Conservation (phyloP, 306 rosid genomes). For the Notholithocarpus densiflorus region DNA sequence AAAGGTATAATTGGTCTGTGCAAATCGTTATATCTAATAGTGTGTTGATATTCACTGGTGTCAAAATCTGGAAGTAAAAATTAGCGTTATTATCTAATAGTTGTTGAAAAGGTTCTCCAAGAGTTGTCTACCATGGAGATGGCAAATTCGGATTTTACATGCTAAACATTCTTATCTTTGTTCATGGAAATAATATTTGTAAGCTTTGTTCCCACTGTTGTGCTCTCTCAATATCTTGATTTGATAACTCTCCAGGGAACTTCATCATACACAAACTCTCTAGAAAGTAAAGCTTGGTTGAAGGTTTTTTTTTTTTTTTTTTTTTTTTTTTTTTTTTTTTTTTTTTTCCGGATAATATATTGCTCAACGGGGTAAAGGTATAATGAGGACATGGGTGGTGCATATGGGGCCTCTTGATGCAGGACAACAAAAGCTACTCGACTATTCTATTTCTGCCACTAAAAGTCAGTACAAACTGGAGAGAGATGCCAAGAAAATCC, state of each 20-base stretch:
- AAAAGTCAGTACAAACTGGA: too few species aligned
- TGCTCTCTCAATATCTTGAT: not conserved
- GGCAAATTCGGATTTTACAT: not conserved
- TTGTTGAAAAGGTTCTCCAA: not conserved
- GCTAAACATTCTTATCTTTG: not conserved
- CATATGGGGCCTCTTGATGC: too few species aligned
- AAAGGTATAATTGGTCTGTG: constrained; percentile 43
- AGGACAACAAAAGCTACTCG: too few species aligned
- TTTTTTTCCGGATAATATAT: too few species aligned
- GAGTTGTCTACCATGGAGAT: not conserved
- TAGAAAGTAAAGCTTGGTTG: not conserved
- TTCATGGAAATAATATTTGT: not conserved
- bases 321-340: too few species aligned
- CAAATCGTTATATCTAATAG: not conserved
- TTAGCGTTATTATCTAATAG: not conserved
- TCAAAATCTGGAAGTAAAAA: not conserved
- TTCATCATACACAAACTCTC: not conserved
- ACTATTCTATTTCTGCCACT: too few species aligned
- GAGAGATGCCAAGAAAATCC: too few species aligned
- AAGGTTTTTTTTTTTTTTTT: too few species aligned
- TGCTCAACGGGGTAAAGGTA: too few species aligned
- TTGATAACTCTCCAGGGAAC: not conserved
- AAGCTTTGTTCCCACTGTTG: not conserved
- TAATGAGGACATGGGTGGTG: too few species aligned
- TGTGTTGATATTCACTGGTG: not conserved